phyloP scores from a whole-genome alignment of 805 yeast species.

The Pichia ethanolica region DNA sequence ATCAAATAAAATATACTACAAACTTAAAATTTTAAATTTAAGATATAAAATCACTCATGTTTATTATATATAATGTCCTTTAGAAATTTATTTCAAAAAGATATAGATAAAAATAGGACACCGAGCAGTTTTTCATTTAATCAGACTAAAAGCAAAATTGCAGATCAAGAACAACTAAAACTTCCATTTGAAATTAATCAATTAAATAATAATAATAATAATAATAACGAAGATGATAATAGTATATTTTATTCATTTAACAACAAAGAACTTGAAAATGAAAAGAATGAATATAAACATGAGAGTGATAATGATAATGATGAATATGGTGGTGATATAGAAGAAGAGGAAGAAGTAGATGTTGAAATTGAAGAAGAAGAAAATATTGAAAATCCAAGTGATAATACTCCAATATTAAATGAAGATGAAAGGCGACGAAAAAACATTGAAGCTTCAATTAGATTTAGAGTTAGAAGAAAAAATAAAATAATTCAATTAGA shows the following conservation, averaged over 20 bases:
- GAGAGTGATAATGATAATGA: neutral
- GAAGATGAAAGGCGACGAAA: slow-evolving; percentile 46
- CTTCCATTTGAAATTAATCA: too few relatives aligned
- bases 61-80: neutral
- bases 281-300: too few relatives aligned
- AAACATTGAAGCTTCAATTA: slow-evolving; percentile 59
- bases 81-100: neutral
- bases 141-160: too few relatives aligned
- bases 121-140: neutral
- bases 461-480: slow-evolving; percentile 58
- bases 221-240: too few relatives aligned
- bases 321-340: neutral
- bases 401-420: neutral
- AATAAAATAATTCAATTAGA: slow-evolving; percentile 54
- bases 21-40: too few relatives aligned
- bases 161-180: neutral
- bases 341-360: neutral
- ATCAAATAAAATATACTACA: too few relatives aligned
- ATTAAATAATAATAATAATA: too few relatives aligned
- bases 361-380: neutral
- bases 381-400: neutral
- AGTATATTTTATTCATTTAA: too few relatives aligned
- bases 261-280: too few relatives aligned
- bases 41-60: too few relatives aligned
- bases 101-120: neutral